Evolutionary conservation across 371 early-diverging fungal genomes (phyloP).

Genomic region (Mortierella sp.): DNA sequence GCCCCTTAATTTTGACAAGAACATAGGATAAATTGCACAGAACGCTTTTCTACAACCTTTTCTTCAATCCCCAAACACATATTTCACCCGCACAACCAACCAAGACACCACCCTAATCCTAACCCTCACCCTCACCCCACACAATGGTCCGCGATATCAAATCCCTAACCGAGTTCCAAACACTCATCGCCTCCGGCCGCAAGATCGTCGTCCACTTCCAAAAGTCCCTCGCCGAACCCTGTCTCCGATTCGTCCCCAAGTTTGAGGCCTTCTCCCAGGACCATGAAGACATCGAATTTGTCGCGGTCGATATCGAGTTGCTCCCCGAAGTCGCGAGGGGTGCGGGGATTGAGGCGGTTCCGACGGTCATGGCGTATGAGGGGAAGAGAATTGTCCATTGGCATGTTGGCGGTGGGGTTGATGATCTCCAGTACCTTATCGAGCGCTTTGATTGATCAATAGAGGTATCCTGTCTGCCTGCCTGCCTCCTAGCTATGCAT

Average conservation of each 20-base stretch:
- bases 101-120: neutral
- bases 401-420: neutral
- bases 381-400: neutral
- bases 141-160: conserved; percentile 12
- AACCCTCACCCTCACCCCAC: no score
- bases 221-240: neutral
- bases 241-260: neutral
- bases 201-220: conserved; percentile 72
- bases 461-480: no score
- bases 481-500: no score
- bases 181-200: neutral
- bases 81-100: neutral
- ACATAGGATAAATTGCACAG: neutral
- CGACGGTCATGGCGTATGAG: neutral
- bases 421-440: neutral
- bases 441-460: neutral
- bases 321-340: neutral
- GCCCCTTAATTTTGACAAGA: neutral
- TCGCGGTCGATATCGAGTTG: neutral
- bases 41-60: neutral
- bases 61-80: neutral
- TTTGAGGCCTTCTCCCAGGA: neutral
- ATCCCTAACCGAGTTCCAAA: conserved; percentile 3
- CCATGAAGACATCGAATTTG: neutral
- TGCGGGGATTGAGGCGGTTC: neutral